A percentile compares a stretch with the other conserved stretches of the same genome.
phyloP scores from a whole-genome alignment of 2,329 filamentous ascomycete species.

The Venturia carpophila region DNA sequence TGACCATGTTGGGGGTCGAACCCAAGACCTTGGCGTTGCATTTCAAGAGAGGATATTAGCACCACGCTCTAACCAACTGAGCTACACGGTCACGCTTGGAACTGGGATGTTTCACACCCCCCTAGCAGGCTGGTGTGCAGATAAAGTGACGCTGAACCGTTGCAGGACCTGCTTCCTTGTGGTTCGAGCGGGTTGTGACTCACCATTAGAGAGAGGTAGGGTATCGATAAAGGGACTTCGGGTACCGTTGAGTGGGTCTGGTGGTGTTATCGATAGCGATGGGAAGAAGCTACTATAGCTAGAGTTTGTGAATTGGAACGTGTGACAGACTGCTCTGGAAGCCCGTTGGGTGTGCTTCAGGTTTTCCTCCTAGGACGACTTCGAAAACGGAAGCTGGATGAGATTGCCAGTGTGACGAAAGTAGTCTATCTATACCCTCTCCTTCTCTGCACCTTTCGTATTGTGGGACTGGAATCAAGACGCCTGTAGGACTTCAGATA shows the following conservation, averaged over 20 bases:
- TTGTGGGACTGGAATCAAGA: no score
- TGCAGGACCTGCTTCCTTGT: neutral
- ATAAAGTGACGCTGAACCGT: neutral
- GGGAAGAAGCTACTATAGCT: neutral
- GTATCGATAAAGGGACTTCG: neutral
- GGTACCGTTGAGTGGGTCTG: neutral
- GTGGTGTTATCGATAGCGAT: neutral
- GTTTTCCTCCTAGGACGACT: no score
- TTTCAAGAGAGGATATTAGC: neutral
- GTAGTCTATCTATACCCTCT: no score
- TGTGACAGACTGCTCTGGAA: no score
- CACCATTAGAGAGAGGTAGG: neutral
- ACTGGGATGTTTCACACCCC: neutral
- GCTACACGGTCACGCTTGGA: neutral
- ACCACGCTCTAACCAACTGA: conserved; percentile 10
- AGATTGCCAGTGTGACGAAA: no score
- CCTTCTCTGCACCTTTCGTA: no score
- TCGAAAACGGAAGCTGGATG: no score
- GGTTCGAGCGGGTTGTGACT: neutral
- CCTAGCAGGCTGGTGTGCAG: neutral
- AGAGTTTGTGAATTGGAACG: no score
- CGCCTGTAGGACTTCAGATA: no score
- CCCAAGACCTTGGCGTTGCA: neutral
- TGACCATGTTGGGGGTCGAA: conserved; percentile 1
- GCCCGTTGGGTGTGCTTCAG: no score